Evolutionary conservation across 1,139 yeast genomes (phyloP).

Genomic region (Yamadazyma kanchanaburiensis): DNA sequence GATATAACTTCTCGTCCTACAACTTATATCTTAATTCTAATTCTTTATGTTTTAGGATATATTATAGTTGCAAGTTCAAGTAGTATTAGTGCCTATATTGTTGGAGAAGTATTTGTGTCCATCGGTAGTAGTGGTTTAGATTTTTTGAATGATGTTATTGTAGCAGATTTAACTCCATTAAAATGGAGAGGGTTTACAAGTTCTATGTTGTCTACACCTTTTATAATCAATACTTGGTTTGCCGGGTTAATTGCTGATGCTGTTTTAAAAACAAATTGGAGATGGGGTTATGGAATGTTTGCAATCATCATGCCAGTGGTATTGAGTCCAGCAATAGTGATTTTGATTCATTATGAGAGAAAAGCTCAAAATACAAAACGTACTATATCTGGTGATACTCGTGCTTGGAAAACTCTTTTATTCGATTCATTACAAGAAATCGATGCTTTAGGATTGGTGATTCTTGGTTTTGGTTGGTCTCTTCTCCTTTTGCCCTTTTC

Average conservation of each 20-base stretch:
- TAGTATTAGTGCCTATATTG: constrained; percentile 25
- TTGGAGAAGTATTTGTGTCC: constrained; percentile 26
- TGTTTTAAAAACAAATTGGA: constrained; percentile 27
- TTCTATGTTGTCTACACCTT: constrained; percentile 25
- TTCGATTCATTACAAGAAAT: constrained; percentile 14
- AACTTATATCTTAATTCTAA: constrained; percentile 18
- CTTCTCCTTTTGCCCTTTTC: constrained; percentile 32
- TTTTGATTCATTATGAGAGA: constrained; percentile 24
- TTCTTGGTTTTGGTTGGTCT: constrained; percentile 32
- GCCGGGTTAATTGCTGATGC: constrained; percentile 27
- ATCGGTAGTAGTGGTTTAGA: constrained; percentile 22
- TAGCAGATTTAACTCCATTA: constrained; percentile 30
- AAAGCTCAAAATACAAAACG: constrained; percentile 15
- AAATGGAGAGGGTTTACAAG: constrained; percentile 27
- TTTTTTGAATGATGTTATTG: constrained; percentile 16
- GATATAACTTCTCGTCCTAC: constrained; percentile 28
- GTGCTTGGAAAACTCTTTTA: too few relatives aligned
- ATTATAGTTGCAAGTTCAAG: constrained; percentile 24
- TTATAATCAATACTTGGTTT: constrained; percentile 28
- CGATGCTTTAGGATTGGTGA: constrained; percentile 30
- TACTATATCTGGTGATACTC: neutral
- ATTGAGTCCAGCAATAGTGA: constrained; percentile 23
- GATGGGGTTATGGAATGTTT: constrained; percentile 43
- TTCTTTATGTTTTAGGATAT: constrained; percentile 22
- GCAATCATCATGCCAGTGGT: constrained; percentile 31